Percentiles rank a stretch among this genome's conserved stretches.
Conservation (phyloP, 2,329 filamentous ascomycete species). For the Aureobasidium sp. region DNA sequence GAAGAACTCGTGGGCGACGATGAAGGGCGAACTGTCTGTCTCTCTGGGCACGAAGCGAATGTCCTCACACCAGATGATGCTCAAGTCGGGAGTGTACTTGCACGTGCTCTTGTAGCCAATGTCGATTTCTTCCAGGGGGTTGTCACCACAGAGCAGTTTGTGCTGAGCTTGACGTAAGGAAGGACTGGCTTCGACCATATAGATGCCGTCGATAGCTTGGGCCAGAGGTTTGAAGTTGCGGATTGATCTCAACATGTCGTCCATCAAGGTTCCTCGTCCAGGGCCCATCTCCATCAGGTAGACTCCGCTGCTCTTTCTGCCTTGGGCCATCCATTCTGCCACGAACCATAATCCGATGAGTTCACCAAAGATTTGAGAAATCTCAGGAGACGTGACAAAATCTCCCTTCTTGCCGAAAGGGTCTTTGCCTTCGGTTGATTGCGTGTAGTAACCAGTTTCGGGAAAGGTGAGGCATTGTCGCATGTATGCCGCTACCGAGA, state of each 20-base stretch:
- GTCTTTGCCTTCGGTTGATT: conserved; percentile 61
- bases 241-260: conserved; percentile 85
- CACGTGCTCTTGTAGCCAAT: conserved; percentile 66
- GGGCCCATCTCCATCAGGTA: conserved; percentile 92
- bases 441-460: conserved; percentile 88
- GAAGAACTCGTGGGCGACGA: conserved; percentile 97
- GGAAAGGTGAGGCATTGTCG: conserved; percentile 94
- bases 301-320: conserved; percentile 63
- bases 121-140: conserved; percentile 61
- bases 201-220: conserved; percentile 74
- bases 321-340: conserved; percentile 93
- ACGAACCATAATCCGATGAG: conserved; percentile 91
- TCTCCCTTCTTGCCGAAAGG: conserved; percentile 92
- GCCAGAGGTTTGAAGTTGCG: conserved; percentile 73
- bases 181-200: conserved; percentile 88
- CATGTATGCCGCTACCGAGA: conserved; percentile 93
- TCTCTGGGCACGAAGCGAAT: conserved; percentile 69
- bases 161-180: conserved; percentile 72
- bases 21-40: conserved; percentile 72
- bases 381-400: conserved; percentile 95
- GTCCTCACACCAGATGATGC: conserved; percentile 84
- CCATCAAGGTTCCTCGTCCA: conserved; percentile 91
- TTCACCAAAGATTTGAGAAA: conserved; percentile 95
- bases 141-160: conserved; percentile 70
- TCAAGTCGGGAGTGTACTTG: conserved; percentile 64